A percentile compares a stretch with the other conserved stretches of the same genome.
These are phyloP conservation scores for Paraphaeosphaeria minitans DNA, from an alignment of 2,329 filamentous ascomycete species.

Conservation along the genomic window DNA sequence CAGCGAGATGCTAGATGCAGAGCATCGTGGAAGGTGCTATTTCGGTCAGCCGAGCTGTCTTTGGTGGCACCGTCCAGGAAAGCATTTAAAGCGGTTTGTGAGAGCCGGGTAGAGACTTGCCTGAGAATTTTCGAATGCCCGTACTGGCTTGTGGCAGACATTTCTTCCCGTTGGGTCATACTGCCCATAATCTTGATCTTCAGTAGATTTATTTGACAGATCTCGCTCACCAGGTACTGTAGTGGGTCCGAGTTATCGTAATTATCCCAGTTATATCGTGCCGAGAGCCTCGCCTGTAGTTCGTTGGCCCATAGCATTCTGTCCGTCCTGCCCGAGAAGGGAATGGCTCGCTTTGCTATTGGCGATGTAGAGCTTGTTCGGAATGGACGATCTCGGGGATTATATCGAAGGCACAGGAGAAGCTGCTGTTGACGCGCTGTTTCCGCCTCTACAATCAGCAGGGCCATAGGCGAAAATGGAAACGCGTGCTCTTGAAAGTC, in stretches of 20 bases:
- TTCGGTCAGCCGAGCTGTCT: not conserved
- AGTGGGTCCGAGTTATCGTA: constrained; percentile 19
- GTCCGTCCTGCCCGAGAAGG: constrained; percentile 11
- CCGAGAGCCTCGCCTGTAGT: constrained; percentile 17
- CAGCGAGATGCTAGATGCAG: constrained; percentile 17
- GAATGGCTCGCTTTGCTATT: constrained; percentile 7
- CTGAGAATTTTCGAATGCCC: constrained; percentile 16
- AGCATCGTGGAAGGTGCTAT: constrained; percentile 26
- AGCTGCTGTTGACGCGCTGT: constrained; percentile 22
- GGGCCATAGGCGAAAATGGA: constrained; percentile 24
- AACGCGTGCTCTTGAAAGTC: constrained; percentile 17
- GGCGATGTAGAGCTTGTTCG: constrained; percentile 9
- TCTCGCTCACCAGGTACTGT: constrained; percentile 19
- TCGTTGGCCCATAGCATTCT: constrained; percentile 14
- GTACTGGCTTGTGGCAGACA: not conserved
- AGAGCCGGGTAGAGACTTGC: constrained; percentile 13
- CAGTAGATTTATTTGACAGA: constrained; percentile 18
- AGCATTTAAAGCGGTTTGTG: not conserved
- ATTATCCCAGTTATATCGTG: constrained; percentile 16
- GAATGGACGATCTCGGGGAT: constrained; percentile 21
- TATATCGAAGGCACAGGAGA: constrained; percentile 18
- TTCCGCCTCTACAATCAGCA: constrained; percentile 23
- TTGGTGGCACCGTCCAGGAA: not conserved
- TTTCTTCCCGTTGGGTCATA: constrained; percentile 19
- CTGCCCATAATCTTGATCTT: constrained; percentile 22